Conservation (phyloP, 148 eudicot species). For the Heliamphora exappendiculata region DNA sequence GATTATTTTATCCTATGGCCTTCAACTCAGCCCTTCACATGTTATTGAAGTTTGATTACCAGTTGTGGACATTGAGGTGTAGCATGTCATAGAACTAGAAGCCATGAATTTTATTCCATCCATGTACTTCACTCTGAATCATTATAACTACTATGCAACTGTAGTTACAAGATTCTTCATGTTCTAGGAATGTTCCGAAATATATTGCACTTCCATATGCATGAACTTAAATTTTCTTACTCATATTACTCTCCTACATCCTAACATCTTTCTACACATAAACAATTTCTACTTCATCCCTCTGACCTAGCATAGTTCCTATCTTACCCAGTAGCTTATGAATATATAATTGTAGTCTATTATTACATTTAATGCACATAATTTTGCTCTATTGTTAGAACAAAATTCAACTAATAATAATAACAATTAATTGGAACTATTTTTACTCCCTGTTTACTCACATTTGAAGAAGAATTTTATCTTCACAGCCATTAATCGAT, state of each 20-base stretch:
- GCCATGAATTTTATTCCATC: not conserved
- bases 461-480: not conserved
- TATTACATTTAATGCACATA: not conserved
- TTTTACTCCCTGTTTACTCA: not conserved
- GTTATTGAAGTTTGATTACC: not conserved
- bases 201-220: not conserved
- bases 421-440: not conserved
- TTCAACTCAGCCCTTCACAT: not conserved
- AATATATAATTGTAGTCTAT: not conserved
- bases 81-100: conserved; percentile 6
- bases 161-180: not conserved
- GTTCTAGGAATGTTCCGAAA: not conserved
- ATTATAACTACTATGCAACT: not conserved
- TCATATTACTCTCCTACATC: not conserved
- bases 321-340: not conserved
- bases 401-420: not conserved
- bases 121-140: not conserved
- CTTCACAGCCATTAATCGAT: not conserved
- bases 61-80: not conserved
- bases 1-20: not conserved
- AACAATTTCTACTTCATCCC: not conserved
- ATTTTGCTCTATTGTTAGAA: not conserved
- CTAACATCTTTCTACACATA: not conserved
- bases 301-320: not conserved
- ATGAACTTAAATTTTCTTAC: not conserved